phyloP scores from a whole-genome alignment of 345 rosid species.

The Citrus inodora region DNA sequence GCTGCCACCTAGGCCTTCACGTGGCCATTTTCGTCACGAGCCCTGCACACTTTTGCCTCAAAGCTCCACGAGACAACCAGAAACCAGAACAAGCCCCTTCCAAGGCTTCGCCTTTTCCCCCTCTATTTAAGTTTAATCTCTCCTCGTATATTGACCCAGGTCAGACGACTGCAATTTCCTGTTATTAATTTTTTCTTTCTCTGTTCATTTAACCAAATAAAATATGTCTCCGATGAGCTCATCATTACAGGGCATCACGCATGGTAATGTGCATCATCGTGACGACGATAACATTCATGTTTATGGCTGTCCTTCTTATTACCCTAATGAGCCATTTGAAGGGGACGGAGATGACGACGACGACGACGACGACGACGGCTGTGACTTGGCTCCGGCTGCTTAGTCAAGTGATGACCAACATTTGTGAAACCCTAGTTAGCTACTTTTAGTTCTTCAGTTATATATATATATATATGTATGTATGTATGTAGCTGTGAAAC shows the following conservation, averaged over 20 bases:
- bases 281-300: neutral
- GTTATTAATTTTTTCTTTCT: neutral
- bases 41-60: conserved; percentile 5
- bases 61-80: neutral
- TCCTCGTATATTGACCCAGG: neutral
- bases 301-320: neutral
- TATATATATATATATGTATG: neutral
- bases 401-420: neutral
- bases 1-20: conserved; percentile 2
- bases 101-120: neutral
- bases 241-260: neutral
- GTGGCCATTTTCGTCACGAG: conserved; percentile 1
- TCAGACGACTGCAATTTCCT: neutral
- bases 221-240: neutral
- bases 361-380: neutral
- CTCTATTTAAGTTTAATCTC: conserved; percentile 1
- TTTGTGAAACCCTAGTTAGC: neutral
- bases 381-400: conserved; percentile 16
- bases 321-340: neutral
- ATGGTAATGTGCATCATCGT: conserved; percentile 2
- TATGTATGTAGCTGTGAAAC: neutral
- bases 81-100: neutral
- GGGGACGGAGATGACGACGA: conserved; percentile 10
- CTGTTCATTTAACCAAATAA: neutral
- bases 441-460: neutral